Conservation (phyloP, 2,329 filamentous ascomycete species). For the Alternaria triticina region DNA sequence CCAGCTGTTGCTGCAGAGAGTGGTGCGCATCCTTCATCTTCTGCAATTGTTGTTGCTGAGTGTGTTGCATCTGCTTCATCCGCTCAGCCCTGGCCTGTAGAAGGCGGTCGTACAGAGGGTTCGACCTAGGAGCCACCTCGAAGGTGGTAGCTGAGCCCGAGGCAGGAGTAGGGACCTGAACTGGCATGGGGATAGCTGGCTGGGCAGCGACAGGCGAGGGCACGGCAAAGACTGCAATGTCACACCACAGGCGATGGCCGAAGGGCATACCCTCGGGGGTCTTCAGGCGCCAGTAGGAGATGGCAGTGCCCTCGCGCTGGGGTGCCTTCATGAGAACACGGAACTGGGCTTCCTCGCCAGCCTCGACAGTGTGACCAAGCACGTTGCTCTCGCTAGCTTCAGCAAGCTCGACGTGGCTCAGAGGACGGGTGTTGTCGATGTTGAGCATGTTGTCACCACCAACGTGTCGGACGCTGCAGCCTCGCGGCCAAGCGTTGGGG, state of each 20-base stretch:
- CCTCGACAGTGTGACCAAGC: conserved; percentile 70
- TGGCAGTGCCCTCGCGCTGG: conserved; percentile 74
- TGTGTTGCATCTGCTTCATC: conserved; percentile 25
- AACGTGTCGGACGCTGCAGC: conserved; percentile 88
- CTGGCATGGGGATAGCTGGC: background rate
- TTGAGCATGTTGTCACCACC: conserved; percentile 97
- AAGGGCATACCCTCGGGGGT: conserved; percentile 81
- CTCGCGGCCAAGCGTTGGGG: conserved; percentile 79
- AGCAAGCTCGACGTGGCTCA: conserved; percentile 77
- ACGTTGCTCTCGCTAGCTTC: conserved; percentile 84
- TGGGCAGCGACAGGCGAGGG: conserved; percentile 6
- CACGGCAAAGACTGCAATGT: conserved; percentile 70
- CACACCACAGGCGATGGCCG: conserved; percentile 94
- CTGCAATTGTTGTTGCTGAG: conserved; percentile 27
- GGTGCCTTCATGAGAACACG: conserved; percentile 85
- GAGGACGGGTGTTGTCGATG: conserved; percentile 78
- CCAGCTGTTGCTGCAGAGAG: conserved; percentile 26
- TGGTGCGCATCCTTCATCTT: conserved; percentile 30
- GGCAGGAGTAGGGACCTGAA: conserved; percentile 6
- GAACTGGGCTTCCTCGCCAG: conserved; percentile 80
- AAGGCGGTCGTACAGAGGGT: conserved; percentile 31
- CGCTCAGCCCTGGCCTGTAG: conserved; percentile 34
- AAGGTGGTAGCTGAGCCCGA: conserved; percentile 16
- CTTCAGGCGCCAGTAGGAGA: conserved; percentile 97
- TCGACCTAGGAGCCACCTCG: conserved; percentile 19